phyloP scores from a whole-genome alignment of 371 early-diverging fungal species.

The Circinella minor region DNA sequence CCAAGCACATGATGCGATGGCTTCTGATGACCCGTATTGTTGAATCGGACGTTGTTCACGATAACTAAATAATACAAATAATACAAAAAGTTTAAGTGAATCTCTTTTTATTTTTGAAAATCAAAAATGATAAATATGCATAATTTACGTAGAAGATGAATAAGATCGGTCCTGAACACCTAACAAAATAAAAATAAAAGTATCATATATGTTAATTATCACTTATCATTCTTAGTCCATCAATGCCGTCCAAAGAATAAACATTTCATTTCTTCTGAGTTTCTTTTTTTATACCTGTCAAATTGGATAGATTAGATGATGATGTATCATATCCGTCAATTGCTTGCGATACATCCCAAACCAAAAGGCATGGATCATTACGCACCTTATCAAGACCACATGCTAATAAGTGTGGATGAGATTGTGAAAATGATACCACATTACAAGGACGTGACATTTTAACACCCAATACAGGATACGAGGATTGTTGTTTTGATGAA shows the following conservation, averaged over 20 bases:
- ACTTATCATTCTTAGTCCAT: no score
- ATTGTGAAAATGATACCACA: conserved; percentile 72
- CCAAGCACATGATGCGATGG: conserved; percentile 79
- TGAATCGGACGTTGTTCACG: conserved; percentile 56
- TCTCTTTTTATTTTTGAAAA: neutral
- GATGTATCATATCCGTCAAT: conserved; percentile 39
- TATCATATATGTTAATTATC: no score
- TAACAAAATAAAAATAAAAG: no score
- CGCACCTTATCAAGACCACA: conserved; percentile 79
- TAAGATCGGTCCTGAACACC: neutral
- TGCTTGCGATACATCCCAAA: conserved; percentile 77
- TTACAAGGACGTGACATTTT: conserved; percentile 74
- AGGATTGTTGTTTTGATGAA: conserved; percentile 26
- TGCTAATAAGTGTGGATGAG: conserved; percentile 64
- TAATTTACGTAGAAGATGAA: conserved; percentile 1
- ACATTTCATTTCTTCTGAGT: no score
- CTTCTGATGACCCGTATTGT: conserved; percentile 77
- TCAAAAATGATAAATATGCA: neutral
- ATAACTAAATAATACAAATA: neutral
- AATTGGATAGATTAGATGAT: conserved; percentile 15
- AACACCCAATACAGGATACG: conserved; percentile 57
- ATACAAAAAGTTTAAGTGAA: no score
- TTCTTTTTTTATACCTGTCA: neutral
- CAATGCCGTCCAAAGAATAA: no score
- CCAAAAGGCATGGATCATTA: conserved; percentile 72